Evolutionary conservation across 225 moss, liverwort and hornwort species (phyloP), one percentile per base, ranked within the genome.

Genomic region (Anthoceros angustus): DNA sequence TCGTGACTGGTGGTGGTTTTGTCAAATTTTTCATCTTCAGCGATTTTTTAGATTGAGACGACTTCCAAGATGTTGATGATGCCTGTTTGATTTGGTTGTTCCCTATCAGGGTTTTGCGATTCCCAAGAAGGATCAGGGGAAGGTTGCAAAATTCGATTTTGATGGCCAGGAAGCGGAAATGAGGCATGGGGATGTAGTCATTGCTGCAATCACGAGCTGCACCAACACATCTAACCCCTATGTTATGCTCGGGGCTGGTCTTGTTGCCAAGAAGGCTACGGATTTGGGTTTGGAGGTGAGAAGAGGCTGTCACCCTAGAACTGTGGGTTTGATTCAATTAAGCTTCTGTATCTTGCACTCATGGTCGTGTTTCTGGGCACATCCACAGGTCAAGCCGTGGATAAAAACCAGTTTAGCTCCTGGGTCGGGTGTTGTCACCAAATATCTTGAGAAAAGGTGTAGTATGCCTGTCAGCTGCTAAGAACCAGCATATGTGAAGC

Each of bases 181-280:
- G 75, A 81, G 76, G 61, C 88, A 95, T 64, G 95, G 95, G 55
- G 86, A 86, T 62, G 61, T 95, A 68, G 95, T 95, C 38, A 95
- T 95, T 68, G 84, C 95, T 67, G 95, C 95, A 49, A 95, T 95
- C 68, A 95, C 95, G 48, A 95, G 95, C 78, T 95, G 95, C 79
- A 95, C 95, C 20, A 95, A 95, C 71, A 95, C 91, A 21, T 90
- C 93, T 42, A 94, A 94, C 55, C 93, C 93, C 5, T 82, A 79
- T 66, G 93, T 94, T 61, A 94, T 94, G 93, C 76, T 94, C 41
- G 90, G 90, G 55, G 93, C 93, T 70, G 90, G 90, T 42, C 80
- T 94, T 70, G 79, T 94, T 42, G 93, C 93, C 8, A 88, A 90
- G 70, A 94, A 86, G 70, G 93, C 80, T 66, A 73, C 73, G 61